A percentile compares a stretch with the other conserved stretches of the same genome.
Conservation (phyloP, 768 basidiomycete genomes). For the Suillus lakei region DNA sequence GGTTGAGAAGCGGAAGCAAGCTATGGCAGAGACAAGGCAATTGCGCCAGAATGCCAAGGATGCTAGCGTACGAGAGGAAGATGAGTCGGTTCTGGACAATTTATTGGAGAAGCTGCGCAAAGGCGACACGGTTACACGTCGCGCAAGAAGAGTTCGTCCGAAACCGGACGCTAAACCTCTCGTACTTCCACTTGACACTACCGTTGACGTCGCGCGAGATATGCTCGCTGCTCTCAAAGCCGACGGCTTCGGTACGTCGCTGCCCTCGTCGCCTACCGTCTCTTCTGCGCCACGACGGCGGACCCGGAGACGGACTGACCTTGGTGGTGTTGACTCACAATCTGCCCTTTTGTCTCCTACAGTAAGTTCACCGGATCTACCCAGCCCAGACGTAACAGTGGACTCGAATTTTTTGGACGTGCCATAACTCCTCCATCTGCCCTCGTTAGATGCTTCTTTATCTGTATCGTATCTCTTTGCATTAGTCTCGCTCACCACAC, state of each 20-base stretch:
- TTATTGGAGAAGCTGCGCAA: constrained; percentile 73
- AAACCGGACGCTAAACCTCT: constrained; percentile 40
- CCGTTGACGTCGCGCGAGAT: constrained; percentile 65
- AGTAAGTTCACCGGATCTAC: constrained; percentile 28
- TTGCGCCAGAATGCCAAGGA: constrained; percentile 56
- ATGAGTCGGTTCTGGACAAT: constrained; percentile 64
- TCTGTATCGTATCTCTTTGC: constrained; percentile 30
- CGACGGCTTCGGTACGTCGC: constrained; percentile 61
- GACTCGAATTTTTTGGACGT: constrained; percentile 33
- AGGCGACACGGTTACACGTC: constrained; percentile 67
- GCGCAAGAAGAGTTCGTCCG: constrained; percentile 54
- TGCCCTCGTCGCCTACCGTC: constrained; percentile 52
- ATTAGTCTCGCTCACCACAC: constrained; percentile 13
- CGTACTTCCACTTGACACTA: constrained; percentile 18
- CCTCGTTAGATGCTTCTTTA: constrained; percentile 28
- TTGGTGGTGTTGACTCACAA: constrained; percentile 40
- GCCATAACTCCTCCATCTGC: constrained; percentile 30
- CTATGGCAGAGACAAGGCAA: constrained; percentile 64
- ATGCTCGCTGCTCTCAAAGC: constrained; percentile 79
- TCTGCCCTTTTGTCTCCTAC: constrained; percentile 30
- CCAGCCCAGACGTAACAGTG: constrained; percentile 32
- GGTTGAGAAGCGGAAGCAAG: constrained; percentile 69
- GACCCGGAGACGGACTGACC: constrained; percentile 30
- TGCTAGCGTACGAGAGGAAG: constrained; percentile 52
- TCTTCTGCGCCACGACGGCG: constrained; percentile 35